Conservation (phyloP, 306 rosid species). For the Cucumis cinereus region DNA sequence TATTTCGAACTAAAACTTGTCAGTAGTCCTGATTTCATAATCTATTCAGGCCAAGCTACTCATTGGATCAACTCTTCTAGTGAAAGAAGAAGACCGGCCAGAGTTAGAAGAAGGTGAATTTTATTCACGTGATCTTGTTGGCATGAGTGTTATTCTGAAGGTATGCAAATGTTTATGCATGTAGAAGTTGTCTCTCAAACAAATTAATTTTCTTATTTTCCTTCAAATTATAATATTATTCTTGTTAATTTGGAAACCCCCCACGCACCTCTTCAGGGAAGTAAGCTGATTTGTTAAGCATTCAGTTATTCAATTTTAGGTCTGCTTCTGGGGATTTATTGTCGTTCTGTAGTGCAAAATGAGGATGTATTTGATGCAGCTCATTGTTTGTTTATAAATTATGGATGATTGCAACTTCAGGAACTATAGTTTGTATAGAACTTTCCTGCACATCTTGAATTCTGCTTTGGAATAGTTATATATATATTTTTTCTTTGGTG, state of each 20-base stretch:
- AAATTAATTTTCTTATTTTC: not conserved
- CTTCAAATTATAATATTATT: not conserved
- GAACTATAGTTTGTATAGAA: not conserved
- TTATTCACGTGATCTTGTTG: conserved; percentile 76
- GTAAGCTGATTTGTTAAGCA: not conserved
- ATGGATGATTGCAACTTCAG: not conserved
- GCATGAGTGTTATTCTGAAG: conserved; percentile 81
- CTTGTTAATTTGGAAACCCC: not conserved
- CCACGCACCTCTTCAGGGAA: not conserved
- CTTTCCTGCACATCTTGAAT: not conserved
- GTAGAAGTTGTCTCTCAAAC: not conserved
- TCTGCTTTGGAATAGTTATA: not conserved
- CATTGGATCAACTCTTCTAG: conserved; percentile 74
- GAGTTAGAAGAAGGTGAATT: conserved; percentile 76
- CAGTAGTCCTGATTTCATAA: conserved; percentile 14
- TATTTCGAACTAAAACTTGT: conserved; percentile 4
- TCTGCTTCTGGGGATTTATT: not conserved
- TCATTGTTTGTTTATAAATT: not conserved
- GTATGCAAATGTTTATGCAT: conserved; percentile 20
- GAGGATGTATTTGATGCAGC: not conserved
- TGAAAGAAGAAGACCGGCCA: conserved; percentile 76
- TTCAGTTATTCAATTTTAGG: not conserved
- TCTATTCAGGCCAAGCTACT: conserved; percentile 72
- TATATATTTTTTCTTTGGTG: not conserved
- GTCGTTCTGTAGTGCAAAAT: not conserved